Evolutionary conservation across 208 protist genomes (phyloP).

Genomic region (Trypanosoma scelopori): DNA sequence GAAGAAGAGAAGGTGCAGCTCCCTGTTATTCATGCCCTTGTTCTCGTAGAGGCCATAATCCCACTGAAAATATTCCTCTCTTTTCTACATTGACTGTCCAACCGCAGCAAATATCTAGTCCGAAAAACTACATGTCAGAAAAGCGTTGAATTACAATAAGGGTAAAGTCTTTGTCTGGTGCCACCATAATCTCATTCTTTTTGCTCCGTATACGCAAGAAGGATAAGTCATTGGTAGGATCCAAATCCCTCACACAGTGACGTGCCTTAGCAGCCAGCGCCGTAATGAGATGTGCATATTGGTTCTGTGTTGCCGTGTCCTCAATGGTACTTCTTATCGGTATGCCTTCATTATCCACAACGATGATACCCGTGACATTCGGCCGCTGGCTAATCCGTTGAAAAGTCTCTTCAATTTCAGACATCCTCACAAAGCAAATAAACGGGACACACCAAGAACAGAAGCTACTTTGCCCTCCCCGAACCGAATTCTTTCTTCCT

Average conservation of each 20-base stretch:
- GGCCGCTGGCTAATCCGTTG: constrained; percentile 93
- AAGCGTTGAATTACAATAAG: constrained; percentile 92
- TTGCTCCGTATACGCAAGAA: constrained; percentile 95
- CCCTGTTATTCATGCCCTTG: constrained; percentile 2
- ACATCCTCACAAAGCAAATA: constrained; percentile 38
- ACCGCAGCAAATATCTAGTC: constrained; percentile 3
- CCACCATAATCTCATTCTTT: constrained; percentile 97
- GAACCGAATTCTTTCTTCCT: too few relatives aligned
- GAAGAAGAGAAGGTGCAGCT: not conserved
- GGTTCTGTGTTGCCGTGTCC: constrained; percentile 85
- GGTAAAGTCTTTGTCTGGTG: constrained; percentile 91
- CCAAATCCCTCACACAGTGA: constrained; percentile 93
- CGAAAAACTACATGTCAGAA: constrained; percentile 33
- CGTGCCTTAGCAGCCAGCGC: constrained; percentile 92
- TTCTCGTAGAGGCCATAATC: not conserved
- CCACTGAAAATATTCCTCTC: not conserved
- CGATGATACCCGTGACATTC: constrained; percentile 94
- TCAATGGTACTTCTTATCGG: constrained; percentile 91
- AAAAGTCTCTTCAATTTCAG: constrained; percentile 95
- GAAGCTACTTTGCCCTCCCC: too few relatives aligned
- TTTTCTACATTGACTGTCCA: constrained; percentile 14
- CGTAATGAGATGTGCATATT: constrained; percentile 94
- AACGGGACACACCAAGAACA: too few relatives aligned
- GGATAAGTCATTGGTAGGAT: constrained; percentile 95
- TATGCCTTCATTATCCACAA: constrained; percentile 93